Base-by-base conservation (phyloP, 2,329 filamentous ascomycete genomes). In the Aspergillus fumigatiaffinis region DNA sequence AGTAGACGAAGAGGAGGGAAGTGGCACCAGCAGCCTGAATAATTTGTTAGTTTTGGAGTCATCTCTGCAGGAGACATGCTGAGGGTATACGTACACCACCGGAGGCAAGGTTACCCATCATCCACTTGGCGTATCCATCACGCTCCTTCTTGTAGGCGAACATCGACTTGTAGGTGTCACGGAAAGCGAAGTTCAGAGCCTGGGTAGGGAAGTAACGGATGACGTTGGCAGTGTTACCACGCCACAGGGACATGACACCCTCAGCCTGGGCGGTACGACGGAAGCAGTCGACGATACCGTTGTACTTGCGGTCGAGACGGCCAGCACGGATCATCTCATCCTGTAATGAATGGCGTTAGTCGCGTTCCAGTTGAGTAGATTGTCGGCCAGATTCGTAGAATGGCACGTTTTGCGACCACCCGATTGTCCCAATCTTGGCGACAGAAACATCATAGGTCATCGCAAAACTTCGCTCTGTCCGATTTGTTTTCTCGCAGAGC, bases 161-260 rank as follows among this genome's bases (percentile, higher is more conserved):
- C 92, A 99, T 95, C 78, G 89, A 86, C 92, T 99, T 99, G 92
- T 97, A 99, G 88, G 95, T 97, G 83, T 99, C 94, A 82, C 94
- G 94, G 94, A 99, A 99, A 80, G 94, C 94, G 79, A 99, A 99
- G 92, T 99, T 99, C 80, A 99, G 86, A 75, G 94, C 94, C 88
- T 99, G 94, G 80, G 94, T 99, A 73, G 94, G 94, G 91, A 99
- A 99, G 87, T 99, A 99, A 90, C 94, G 94, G 87, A 99, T 96
- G 82, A 99, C 94, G 89, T 99, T 99, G 91, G 94, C 94, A 79
- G 94, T 99, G 91, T 99, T 99, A 83, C 94, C 94, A 88, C 94
- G 88, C 94, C 94, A 99, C 75, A 99, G 87, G 68, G 93, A 88
- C 80, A 94, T 88, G 73, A 94, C 82, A 90, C 94, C 94, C 87